Base-by-base conservation (phyloP, 306 rosid species). In the Bauhinia variegata region DNA sequence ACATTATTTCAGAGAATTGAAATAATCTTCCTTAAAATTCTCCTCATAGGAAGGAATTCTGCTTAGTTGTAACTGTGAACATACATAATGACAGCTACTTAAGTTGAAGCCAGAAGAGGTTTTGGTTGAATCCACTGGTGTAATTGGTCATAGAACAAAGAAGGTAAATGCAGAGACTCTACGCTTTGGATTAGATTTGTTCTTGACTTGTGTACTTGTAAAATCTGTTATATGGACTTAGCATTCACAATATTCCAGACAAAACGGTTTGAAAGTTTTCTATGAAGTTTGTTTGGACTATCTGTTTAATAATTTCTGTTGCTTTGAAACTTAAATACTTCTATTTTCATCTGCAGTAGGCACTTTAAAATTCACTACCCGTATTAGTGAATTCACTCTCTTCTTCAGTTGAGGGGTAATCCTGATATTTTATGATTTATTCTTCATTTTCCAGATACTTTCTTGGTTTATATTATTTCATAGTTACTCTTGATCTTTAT, bases 61-160 rank as follows among this genome's bases (percentile, higher is more conserved):
- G 34, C 55, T 42, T 49, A 52, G 61, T 63, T 14, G 17, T 60
- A 23, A 67, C 39, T 60, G 18, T 18, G 53, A 73, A 70, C 33
- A 51, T 58, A 71, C 57, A 19, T 63, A n/a, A 42, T 58, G 83
- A 57, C 76, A 88, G 99, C 73, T 93, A 48, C 87, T 89, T 59
- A 82, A 82, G 69, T 44, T 81, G 70, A 86, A 78, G 80, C 84
- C 92, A 9, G 89, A 84, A 42, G 96, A 92, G 56, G 79, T 92
- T 28, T 68, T 92, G 44, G 71, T 89, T 83, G 96, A 92, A 77
- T 92, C 98, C 60, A 92, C 98, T 8, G 98, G 96, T 2, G 95
- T 92, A 66, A 89, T 92, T 72, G 98, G 98, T 50, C 88, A 86
- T 44, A 86, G 96, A 79, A 92, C 89, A 66, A 92, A 89, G 48